Percentiles rank a stretch among this genome's conserved stretches.
Evolutionary conservation across 768 basidiomycete genomes (phyloP).

Genomic region (Lactarius hengduanensis): DNA sequence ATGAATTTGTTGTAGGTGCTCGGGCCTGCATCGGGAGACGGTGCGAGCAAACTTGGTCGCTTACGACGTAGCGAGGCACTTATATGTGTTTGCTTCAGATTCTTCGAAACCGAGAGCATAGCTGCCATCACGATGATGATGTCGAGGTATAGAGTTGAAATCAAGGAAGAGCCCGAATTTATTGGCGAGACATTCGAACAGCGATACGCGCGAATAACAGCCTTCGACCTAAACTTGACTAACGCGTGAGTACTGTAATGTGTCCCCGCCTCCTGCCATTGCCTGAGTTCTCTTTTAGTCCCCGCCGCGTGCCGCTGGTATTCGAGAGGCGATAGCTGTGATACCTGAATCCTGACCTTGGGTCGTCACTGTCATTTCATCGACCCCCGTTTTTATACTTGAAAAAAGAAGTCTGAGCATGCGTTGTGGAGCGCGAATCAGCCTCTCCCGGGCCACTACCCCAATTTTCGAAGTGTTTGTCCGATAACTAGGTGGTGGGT

Average conservation of each 20-base stretch:
- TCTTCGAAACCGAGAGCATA: constrained; percentile 50
- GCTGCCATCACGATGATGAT: constrained; percentile 48
- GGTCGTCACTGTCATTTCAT: background rate
- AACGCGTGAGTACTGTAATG: constrained; percentile 4
- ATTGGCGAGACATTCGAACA: constrained; percentile 45
- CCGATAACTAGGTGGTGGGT: background rate
- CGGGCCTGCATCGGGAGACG: constrained; percentile 31
- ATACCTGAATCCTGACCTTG: no score
- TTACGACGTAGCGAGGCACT: no score
- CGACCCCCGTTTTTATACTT: background rate
- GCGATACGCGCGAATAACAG: constrained; percentile 34
- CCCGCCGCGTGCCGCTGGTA: constrained; percentile 26
- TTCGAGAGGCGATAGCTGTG: constrained; percentile 22
- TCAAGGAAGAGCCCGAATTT: constrained; percentile 51
- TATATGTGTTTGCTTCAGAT: constrained; percentile 33
- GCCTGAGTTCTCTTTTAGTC: constrained; percentile 12
- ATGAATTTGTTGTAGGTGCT: constrained; percentile 8
- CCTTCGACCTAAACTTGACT: constrained; percentile 1
- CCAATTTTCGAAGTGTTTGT: background rate
- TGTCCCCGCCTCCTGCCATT: no score
- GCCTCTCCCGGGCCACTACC: background rate
- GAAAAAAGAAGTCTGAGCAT: background rate
- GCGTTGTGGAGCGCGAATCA: background rate
- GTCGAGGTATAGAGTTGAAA: constrained; percentile 44
- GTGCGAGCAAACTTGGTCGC: constrained; percentile 4